Conservation (phyloP, 139 green algal species). For the Volvox africanus region DNA sequence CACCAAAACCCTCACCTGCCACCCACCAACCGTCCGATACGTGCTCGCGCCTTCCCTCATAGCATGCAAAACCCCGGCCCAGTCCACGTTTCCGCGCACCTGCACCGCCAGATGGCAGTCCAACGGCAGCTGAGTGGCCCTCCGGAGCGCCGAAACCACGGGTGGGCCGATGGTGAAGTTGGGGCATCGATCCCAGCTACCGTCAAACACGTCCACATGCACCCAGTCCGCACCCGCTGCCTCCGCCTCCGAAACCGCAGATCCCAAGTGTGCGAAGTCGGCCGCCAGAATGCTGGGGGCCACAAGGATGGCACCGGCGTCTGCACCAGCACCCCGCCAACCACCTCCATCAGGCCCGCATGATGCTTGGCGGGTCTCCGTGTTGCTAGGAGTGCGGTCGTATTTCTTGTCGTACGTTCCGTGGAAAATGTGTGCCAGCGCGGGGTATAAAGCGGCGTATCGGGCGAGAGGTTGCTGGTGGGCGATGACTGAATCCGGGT, state of each 20-base stretch:
- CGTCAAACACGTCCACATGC: slow-evolving; percentile 54
- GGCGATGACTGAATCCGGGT: slow-evolving; percentile 43
- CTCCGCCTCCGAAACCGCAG: not conserved
- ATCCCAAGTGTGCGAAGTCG: slow-evolving; percentile 84
- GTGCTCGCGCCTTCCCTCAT: too few relatives aligned
- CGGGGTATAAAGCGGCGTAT: slow-evolving; percentile 79
- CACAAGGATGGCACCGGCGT: slow-evolving; percentile 58
- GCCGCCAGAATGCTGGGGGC: slow-evolving; percentile 87
- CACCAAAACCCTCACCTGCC: too few relatives aligned
- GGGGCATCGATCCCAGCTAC: slow-evolving; percentile 6
- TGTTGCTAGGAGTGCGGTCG: too few relatives aligned
- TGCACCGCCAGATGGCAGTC: slow-evolving; percentile 81
- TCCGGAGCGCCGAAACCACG: slow-evolving; percentile 70
- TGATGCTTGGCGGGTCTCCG: too few relatives aligned
- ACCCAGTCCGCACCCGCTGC: slow-evolving; percentile 24
- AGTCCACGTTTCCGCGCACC: not conserved
- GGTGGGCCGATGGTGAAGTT: slow-evolving; percentile 84
- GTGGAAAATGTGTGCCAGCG: slow-evolving; percentile 62
- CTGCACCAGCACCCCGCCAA: too few relatives aligned
- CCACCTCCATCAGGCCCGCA: too few relatives aligned
- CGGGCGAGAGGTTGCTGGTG: slow-evolving; percentile 62
- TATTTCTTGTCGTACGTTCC: not conserved
- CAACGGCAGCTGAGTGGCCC: slow-evolving; percentile 56
- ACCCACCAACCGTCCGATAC: too few relatives aligned
- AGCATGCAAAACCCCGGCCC: too few relatives aligned